phyloP scores from a whole-genome alignment of 2,329 filamentous ascomycete species.

The Claviceps maximensis region DNA sequence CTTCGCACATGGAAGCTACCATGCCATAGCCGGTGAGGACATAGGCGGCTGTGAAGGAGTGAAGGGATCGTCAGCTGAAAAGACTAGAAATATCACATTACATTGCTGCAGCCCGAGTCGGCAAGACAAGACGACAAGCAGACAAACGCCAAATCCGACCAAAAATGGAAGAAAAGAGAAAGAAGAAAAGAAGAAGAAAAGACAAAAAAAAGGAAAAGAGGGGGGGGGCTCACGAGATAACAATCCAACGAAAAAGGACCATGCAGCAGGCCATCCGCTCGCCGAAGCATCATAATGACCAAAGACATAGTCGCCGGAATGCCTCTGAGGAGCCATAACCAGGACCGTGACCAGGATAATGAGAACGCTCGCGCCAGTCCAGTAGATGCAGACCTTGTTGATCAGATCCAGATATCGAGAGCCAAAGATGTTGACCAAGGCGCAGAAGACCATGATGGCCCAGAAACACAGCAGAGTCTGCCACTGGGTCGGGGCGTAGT shows the following conservation, averaged over 20 bases:
- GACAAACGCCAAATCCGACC: too few species aligned
- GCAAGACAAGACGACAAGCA: too few species aligned
- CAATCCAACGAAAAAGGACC: constrained; percentile 43
- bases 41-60: constrained; percentile 22
- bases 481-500: constrained; percentile 48
- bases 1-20: constrained; percentile 42
- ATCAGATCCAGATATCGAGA: constrained; percentile 46
- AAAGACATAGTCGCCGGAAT: constrained; percentile 53
- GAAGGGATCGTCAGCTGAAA: too few species aligned
- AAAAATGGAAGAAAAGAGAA: too few species aligned
- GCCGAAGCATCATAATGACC: constrained; percentile 54
- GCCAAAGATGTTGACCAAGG: constrained; percentile 54
- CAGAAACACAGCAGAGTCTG: constrained; percentile 67
- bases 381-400: constrained; percentile 60
- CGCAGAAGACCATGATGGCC: constrained; percentile 48
- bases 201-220: neutral
- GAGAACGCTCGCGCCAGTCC: constrained; percentile 56
- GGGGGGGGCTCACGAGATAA: constrained; percentile 28
- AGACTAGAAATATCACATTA: too few species aligned
- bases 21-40: constrained; percentile 36
- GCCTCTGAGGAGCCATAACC: constrained; percentile 49
- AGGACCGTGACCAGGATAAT: constrained; percentile 59
- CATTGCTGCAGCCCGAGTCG: too few species aligned
- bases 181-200: neutral
- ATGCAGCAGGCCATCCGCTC: constrained; percentile 54